Conservation (phyloP, 2,329 filamentous ascomycete species). For the Bipolaris oryzae region DNA sequence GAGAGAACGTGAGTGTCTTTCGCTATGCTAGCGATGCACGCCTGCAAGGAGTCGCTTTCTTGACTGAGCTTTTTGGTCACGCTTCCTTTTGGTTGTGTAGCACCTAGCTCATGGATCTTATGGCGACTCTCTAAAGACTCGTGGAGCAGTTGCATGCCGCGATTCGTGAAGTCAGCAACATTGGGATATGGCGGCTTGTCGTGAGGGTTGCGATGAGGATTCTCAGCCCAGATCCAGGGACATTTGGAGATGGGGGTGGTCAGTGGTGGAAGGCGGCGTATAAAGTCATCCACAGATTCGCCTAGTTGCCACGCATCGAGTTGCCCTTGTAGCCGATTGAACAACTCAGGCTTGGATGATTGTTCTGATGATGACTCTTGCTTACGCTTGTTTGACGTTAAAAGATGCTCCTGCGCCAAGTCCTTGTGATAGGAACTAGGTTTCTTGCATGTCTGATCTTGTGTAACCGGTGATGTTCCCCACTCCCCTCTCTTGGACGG, state of each 20-base stretch:
- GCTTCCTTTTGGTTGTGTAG: constrained; percentile 52
- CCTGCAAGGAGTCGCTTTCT: constrained; percentile 53
- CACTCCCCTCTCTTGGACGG: background rate
- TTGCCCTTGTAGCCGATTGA: constrained; percentile 64
- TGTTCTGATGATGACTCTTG: constrained; percentile 14
- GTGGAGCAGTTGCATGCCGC: constrained; percentile 62
- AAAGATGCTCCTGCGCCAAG: constrained; percentile 23
- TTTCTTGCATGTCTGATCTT: constrained; percentile 6
- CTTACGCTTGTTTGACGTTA: constrained; percentile 19
- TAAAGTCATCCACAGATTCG: constrained; percentile 69
- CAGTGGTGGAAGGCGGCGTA: constrained; percentile 70
- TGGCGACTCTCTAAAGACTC: constrained; percentile 54
- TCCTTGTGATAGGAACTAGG: constrained; percentile 15
- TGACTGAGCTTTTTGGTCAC: constrained; percentile 50
- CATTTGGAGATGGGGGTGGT: constrained; percentile 54
- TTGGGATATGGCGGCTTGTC: constrained; percentile 44
- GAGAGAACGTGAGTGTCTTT: constrained; percentile 62
- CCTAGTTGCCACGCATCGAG: constrained; percentile 64
- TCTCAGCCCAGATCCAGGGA: constrained; percentile 76
- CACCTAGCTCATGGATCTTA: constrained; percentile 59
- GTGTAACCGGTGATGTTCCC: background rate
- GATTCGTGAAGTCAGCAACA: constrained; percentile 57
- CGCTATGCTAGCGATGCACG: constrained; percentile 67
- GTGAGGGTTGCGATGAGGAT: constrained; percentile 60
- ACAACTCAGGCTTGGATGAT: constrained; percentile 18